phyloP scores from a whole-genome alignment of 78 protist species.

The Chrysochromulina tobinii region DNA sequence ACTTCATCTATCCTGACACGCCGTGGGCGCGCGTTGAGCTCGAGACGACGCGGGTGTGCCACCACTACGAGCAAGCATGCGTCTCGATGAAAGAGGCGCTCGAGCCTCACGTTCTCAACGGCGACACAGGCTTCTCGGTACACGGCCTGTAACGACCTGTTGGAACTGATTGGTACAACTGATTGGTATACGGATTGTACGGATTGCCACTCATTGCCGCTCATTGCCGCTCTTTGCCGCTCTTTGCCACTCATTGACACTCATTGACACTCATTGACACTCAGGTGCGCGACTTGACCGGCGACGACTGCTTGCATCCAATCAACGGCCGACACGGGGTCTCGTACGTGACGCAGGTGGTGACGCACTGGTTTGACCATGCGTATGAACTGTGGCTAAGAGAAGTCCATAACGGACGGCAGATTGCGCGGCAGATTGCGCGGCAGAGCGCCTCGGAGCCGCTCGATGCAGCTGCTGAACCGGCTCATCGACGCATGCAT shows the following conservation, averaged over 20 bases:
- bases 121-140: neutral
- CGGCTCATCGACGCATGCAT: too few species aligned
- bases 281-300: neutral
- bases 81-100: neutral
- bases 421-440: neutral
- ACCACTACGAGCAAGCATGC: neutral
- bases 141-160: too few species aligned
- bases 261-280: too few species aligned
- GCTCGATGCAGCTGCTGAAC: too few species aligned
- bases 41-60: neutral
- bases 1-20: neutral
- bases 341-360: neutral
- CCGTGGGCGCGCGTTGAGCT: neutral
- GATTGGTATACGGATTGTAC: too few species aligned
- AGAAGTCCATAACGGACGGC: too few species aligned
- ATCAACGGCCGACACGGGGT: neutral
- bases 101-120: neutral
- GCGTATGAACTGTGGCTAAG: neutral
- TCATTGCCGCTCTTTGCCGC: too few species aligned
- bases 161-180: too few species aligned
- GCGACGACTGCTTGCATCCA: neutral
- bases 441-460: too few species aligned
- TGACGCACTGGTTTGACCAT: neutral
- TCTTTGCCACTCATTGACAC: too few species aligned
- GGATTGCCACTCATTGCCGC: too few species aligned